phyloP scores from a whole-genome alignment of 768 basidiomycete genomes.

The Lactifluus echinatus region DNA sequence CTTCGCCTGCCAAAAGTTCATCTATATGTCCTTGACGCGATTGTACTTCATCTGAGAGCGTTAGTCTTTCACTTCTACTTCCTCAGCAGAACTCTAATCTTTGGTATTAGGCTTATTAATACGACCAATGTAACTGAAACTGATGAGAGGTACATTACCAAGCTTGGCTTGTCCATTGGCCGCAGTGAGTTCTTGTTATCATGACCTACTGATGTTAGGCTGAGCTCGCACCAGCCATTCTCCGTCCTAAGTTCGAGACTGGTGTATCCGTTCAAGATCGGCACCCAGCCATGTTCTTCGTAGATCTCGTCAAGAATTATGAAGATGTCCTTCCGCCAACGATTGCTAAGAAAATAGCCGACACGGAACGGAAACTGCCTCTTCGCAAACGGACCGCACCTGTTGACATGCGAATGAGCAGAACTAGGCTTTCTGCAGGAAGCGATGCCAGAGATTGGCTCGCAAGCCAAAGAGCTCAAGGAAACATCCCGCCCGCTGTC shows the following conservation, averaged over 20 bases:
- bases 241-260: conserved; percentile 76
- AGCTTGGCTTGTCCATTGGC: conserved; percentile 81
- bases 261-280: conserved; percentile 87
- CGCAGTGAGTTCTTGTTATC: conserved; percentile 48
- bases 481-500: conserved; percentile 22
- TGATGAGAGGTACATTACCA: conserved; percentile 75
- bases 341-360: conserved; percentile 76
- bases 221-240: conserved; percentile 43
- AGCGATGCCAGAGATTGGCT: conserved; percentile 63
- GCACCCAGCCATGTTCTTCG: conserved; percentile 73
- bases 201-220: background rate
- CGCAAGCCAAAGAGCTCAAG: conserved; percentile 43
- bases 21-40: conserved; percentile 66
- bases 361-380: conserved; percentile 79
- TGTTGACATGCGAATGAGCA: conserved; percentile 80
- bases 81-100: conserved; percentile 1
- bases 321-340: conserved; percentile 68
- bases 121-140: conserved; percentile 61
- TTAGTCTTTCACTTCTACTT: conserved; percentile 23
- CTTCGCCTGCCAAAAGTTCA: conserved; percentile 70
- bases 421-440: conserved; percentile 64
- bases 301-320: conserved; percentile 77
- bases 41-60: conserved; percentile 71
- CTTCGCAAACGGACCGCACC: conserved; percentile 79
- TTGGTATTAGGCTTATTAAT: conserved; percentile 48